Evolutionary conservation across 2,329 filamentous ascomycete genomes (phyloP).

Genomic region (Apiospora pterosperma): DNA sequence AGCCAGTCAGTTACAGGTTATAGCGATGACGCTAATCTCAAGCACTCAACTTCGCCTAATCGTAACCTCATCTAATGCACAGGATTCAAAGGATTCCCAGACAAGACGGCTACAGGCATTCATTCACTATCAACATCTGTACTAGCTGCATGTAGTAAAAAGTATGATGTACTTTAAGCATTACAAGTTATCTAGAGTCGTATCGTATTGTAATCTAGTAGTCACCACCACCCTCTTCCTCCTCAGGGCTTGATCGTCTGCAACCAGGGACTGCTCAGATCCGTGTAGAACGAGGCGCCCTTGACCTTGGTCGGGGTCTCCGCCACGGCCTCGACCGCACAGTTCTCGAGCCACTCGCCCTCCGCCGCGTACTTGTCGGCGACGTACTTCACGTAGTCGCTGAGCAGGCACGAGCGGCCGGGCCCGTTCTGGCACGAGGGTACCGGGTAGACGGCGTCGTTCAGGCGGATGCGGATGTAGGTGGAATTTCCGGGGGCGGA

Average conservation of each 20-base stretch:
- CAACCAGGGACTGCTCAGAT: constrained; percentile 38
- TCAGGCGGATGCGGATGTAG: constrained; percentile 56
- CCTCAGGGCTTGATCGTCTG: constrained; percentile 17
- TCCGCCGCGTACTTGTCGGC: constrained; percentile 41
- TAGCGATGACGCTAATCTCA: no score
- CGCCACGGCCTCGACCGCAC: constrained; percentile 39
- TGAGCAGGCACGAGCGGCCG: constrained; percentile 48
- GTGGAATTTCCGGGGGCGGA: constrained; percentile 25
- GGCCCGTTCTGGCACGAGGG: constrained; percentile 52
- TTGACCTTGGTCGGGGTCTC: constrained; percentile 35
- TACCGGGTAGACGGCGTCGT: constrained; percentile 61
- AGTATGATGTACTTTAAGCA: neutral
- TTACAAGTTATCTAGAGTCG: neutral
- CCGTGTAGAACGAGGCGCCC: constrained; percentile 48
- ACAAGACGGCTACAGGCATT: neutral
- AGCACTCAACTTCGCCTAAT: no score
- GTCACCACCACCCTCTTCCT: neutral
- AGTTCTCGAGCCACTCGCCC: constrained; percentile 47
- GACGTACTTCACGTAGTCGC: constrained; percentile 42
- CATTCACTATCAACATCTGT: neutral
- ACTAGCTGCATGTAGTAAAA: neutral
- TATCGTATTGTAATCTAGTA: neutral
- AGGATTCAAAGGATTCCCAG: no score
- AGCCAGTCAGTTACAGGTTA: no score
- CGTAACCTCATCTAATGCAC: no score